Evolutionary conservation across 2,329 filamentous ascomycete genomes (phyloP), one percentile per base, ranked within the genome.

Genomic region (Colletotrichum ledebouriae): DNA sequence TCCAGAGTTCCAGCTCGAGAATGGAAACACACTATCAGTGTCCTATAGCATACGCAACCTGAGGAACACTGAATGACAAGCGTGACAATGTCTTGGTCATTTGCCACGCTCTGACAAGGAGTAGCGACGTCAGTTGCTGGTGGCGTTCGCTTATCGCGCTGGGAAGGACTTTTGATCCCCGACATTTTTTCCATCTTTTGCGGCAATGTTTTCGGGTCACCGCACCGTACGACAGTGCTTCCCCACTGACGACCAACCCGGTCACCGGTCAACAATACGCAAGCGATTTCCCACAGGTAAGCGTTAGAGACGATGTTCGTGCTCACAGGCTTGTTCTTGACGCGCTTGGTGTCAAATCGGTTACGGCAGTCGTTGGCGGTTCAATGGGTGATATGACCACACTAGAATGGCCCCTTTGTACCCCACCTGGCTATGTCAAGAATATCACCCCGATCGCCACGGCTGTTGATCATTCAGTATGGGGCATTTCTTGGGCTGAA

Each of bases 1-100:
- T 60, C 95, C 94, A 2, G 90, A 90, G 25, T 97, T 97, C 78
- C 94, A 91, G 7, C 91, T 99, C 72, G 96, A 98, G 79, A 98
- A 94, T 2, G 96, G 96, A 55, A 93, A 92, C 29, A 91, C 87
- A 0, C 25, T 83, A 86, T 72, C 95, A 98, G 87, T 85, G 90
- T 17, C 89, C 89, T 2, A 82, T 2, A 22, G 22, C 22, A 22
- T 22, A 22, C 22, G 4, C 3, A 53, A 89, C 87, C 20, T 83
- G 88, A 59, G 90, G 90, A 70, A 85, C 83, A 70, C 82, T 92
- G 70, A 87, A 87, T 22, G 79, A 85, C 13, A 78, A 82, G 33
- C 82, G 84, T 59, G 85, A 90, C 78, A 92, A 92, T 83, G 88
- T 84, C 73, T 90, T 92, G 88, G 86, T 92, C 29, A 90, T 92